These are phyloP conservation scores for Oemleria cerasiformis DNA, from an alignment of 306 rosid genomes.

Conservation along the genomic window DNA sequence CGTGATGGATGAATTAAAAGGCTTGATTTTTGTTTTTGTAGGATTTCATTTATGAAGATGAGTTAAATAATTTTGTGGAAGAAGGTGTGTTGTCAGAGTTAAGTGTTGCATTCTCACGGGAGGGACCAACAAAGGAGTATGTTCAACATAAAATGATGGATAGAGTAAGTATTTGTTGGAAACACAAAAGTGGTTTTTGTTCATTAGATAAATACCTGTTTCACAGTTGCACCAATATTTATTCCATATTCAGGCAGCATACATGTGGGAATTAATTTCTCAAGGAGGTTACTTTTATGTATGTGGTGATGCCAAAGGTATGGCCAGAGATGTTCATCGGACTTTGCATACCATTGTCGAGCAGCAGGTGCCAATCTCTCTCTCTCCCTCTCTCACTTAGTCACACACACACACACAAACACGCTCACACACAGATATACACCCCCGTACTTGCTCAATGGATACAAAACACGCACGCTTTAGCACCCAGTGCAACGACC, in stretches of 20 bases:
- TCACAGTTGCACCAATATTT: slow-evolving; percentile 13
- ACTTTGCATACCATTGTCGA: slow-evolving; percentile 73
- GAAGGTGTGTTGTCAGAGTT: slow-evolving; percentile 67
- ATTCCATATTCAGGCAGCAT: slow-evolving; percentile 51
- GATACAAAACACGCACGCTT: not conserved
- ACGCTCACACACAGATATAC: not conserved
- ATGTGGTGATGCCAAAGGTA: slow-evolving; percentile 97
- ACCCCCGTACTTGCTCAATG: not conserved
- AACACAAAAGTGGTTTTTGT: slow-evolving; percentile 2
- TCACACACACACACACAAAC: not conserved
- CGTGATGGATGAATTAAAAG: slow-evolving; percentile 21
- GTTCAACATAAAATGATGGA: slow-evolving; percentile 87
- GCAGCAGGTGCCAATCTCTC: slow-evolving; percentile 46
- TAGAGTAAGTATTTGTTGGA: slow-evolving; percentile 44
- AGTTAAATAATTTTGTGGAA: slow-evolving; percentile 68
- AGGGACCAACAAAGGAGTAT: slow-evolving; percentile 79
- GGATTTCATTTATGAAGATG: slow-evolving; percentile 94
- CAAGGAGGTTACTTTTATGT: slow-evolving; percentile 83
- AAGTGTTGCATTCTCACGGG: slow-evolving; percentile 83
- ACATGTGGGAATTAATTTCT: slow-evolving; percentile 65
- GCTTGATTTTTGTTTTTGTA: slow-evolving; percentile 29
- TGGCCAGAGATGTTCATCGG: slow-evolving; percentile 92
- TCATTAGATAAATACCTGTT: slow-evolving; percentile 20
- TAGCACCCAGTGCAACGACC: not conserved
- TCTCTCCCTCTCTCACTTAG: not conserved